Evolutionary conservation across 768 basidiomycete species (phyloP).

Genomic region (Terana coerulea): DNA sequence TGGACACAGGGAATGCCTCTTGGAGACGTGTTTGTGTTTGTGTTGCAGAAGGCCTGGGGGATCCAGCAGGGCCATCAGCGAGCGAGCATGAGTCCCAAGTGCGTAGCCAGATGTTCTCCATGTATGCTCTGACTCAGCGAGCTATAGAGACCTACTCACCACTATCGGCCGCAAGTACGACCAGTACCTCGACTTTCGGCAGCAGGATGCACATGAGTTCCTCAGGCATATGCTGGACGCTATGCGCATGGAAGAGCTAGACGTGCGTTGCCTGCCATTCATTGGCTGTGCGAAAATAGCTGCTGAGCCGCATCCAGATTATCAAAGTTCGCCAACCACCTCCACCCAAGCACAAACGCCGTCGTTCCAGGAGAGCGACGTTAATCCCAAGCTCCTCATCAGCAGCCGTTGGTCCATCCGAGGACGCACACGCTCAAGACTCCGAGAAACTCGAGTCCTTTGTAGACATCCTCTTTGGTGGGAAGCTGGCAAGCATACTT

Average conservation of each 20-base stretch:
- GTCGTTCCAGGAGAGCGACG: slow-evolving; percentile 15
- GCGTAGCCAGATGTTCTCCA: too few species aligned
- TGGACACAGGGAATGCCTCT: slow-evolving; percentile 64
- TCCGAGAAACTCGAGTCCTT: slow-evolving; percentile 63
- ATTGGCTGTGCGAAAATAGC: too few species aligned
- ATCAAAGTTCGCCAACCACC: slow-evolving; percentile 68
- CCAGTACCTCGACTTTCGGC: slow-evolving; percentile 91
- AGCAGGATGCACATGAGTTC: slow-evolving; percentile 96
- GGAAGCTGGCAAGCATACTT: slow-evolving; percentile 84
- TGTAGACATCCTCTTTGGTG: slow-evolving; percentile 88
- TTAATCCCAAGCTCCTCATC: too few species aligned
- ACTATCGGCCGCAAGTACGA: slow-evolving; percentile 83
- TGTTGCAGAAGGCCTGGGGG: slow-evolving; percentile 63
- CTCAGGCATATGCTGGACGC: slow-evolving; percentile 85
- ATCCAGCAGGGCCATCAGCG: slow-evolving; percentile 48
- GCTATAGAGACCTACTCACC: slow-evolving; percentile 60
- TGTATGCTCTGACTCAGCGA: too few species aligned
- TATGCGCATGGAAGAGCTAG: slow-evolving; percentile 92
- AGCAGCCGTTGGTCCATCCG: too few species aligned
- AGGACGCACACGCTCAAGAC: too few species aligned
- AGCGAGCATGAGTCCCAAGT: slow-evolving; percentile 66
- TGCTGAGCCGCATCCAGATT: too few species aligned
- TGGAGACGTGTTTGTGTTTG: slow-evolving; percentile 60
- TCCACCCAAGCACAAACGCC: slow-evolving; percentile 33
- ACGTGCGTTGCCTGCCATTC: slow-evolving; percentile 52